Evolutionary conservation across 2,329 filamentous ascomycete genomes (phyloP).

Genomic region (Aspergillus uvarum): DNA sequence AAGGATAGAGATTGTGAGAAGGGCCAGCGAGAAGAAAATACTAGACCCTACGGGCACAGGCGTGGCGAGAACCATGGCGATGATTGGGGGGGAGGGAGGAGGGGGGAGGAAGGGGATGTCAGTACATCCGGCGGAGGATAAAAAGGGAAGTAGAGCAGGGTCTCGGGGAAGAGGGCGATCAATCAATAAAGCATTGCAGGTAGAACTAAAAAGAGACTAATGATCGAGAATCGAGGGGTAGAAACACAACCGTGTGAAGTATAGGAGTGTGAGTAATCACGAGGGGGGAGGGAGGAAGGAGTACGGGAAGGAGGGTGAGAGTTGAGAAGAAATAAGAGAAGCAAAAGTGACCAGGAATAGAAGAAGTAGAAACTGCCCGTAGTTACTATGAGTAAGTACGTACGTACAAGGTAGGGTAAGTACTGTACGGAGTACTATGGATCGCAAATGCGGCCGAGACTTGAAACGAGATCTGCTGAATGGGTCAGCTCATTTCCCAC

Average conservation of each 20-base stretch:
- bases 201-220: constrained; percentile 16
- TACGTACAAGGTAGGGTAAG: too few species aligned
- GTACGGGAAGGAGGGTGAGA: constrained; percentile 1
- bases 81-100: constrained; percentile 15
- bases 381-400: too few species aligned
- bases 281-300: constrained; percentile 4
- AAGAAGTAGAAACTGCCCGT: background rate
- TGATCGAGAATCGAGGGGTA: constrained; percentile 11
- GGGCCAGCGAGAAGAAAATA: constrained; percentile 71
- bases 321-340: background rate
- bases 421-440: too few species aligned
- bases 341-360: background rate
- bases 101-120: constrained; percentile 14
- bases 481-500: constrained; percentile 10
- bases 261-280: background rate
- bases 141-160: constrained; percentile 8
- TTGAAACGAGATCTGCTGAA: constrained; percentile 11
- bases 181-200: constrained; percentile 16
- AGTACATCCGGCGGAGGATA: constrained; percentile 12
- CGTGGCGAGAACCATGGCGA: constrained; percentile 34
- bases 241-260: background rate
- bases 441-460: background rate
- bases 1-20: constrained; percentile 70
- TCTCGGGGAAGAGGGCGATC: constrained; percentile 13
- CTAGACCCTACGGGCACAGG: constrained; percentile 68